Base-by-base conservation (phyloP, 495 filamentous ascomycete genomes). In the Poronia punctata region DNA sequence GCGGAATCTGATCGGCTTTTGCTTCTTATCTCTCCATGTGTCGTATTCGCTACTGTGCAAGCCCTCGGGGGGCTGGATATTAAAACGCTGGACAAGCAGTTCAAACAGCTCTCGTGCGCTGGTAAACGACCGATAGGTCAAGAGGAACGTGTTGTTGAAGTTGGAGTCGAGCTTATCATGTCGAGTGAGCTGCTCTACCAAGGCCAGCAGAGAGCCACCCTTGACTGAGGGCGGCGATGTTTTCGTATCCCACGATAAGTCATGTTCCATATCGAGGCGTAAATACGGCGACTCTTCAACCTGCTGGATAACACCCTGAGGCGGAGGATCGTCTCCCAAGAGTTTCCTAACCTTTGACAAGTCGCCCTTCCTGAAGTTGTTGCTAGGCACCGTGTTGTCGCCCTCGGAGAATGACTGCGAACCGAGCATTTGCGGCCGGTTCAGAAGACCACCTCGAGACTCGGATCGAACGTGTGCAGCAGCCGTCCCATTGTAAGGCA, bases 81-180 rank as follows among this genome's bases (percentile, higher is more conserved):
- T 86, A 64, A 95, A 98, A 31, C 92, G 75, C 53, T 84, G 82
- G 8, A 93, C 87, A 2, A 98, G 71, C 67, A 93, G 74, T 58
- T 96, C 88, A 54, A 97, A 97, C 7, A 98, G 70, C 60, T 97
- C 92, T 1, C 79, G 63, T 6, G 90, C 92, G 9, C 79, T 79
- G 0, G 93, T 97, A 53, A 98, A 98, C 2, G 92, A 98, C 38
- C 84, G 78, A 57, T 97, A 98, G 3, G 93, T 98, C 24, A 97
- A 75, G 11, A 98, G 79, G 75, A 98, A 98, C 5, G 92, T 98
- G 53, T 86, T 89, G 68, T 96, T 97, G 61, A 97, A 97, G 42
- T 72, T 84, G n/a, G 87, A 81, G 58, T 98, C 93, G 2, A 95
- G 77, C 55, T 86, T 88, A 68, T 98, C 92, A 54, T 98, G 92